Evolutionary conservation across 441 rosid species (phyloP).

Genomic region (Euphorbia celastroides): DNA sequence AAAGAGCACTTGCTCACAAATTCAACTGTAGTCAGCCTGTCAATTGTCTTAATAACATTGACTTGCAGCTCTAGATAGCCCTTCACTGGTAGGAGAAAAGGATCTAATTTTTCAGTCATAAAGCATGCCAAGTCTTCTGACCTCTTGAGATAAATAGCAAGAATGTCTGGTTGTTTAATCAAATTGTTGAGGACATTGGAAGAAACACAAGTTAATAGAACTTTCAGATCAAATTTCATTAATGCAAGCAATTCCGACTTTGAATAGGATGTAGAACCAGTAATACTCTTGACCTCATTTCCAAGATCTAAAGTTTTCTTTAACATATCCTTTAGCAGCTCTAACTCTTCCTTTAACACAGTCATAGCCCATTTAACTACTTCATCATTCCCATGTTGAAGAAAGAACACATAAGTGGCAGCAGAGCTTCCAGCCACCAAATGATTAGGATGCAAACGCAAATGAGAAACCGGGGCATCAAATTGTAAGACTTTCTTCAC

Average conservation of each 20-base stretch:
- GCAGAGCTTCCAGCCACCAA: slow-evolving; percentile 88
- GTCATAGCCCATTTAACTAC: slow-evolving; percentile 71
- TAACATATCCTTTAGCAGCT: slow-evolving; percentile 56
- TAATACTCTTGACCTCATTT: slow-evolving; percentile 31
- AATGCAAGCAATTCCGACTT: slow-evolving; percentile 68
- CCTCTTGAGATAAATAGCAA: slow-evolving; percentile 64
- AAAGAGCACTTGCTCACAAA: slow-evolving; percentile 58
- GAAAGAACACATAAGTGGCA: slow-evolving; percentile 87
- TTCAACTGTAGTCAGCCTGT: slow-evolving; percentile 64
- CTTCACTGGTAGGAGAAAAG: slow-evolving; percentile 54
- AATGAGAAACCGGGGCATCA: slow-evolving; percentile 66
- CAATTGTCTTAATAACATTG: slow-evolving; percentile 55
- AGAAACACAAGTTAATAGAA: slow-evolving; percentile 60
- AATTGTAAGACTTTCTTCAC: slow-evolving; percentile 66
- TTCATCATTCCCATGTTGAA: slow-evolving; percentile 81
- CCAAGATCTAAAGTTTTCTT: slow-evolving; percentile 32
- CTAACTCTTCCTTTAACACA: slow-evolving; percentile 61
- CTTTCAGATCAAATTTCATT: slow-evolving; percentile 89
- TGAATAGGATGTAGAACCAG: slow-evolving; percentile 42
- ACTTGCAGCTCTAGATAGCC: slow-evolving; percentile 71
- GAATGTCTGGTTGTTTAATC: slow-evolving; percentile 56
- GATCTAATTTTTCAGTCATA: slow-evolving; percentile 68
- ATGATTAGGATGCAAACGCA: slow-evolving; percentile 87
- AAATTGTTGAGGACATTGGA: slow-evolving; percentile 42
- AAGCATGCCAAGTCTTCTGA: slow-evolving; percentile 59